Evolutionary conservation across 2,329 filamentous ascomycete genomes (phyloP), one percentile per base, ranked within the genome.

Genomic region (Fusarium sp.): DNA sequence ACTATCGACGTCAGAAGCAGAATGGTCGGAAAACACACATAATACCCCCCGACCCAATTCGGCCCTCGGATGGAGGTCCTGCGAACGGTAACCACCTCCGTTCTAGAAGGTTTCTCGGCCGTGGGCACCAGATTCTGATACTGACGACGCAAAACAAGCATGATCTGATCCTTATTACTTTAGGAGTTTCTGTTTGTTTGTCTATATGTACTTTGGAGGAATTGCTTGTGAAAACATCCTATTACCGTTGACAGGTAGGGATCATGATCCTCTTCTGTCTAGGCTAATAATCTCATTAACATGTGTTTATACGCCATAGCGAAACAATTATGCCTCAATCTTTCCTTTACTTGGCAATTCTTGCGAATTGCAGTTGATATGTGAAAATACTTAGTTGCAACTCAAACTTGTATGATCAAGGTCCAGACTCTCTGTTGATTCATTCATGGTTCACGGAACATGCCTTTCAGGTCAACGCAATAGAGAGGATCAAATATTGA

Each of bases 81-180:
- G 62, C 24, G 69, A 71, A 71, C 36, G 66, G 70, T 41, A 74
- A 70, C 26, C 36, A 62, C n/a, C 66, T 74, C 70, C 70, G 66
- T 73, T 71, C 70, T 71, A 73, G 70, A 74, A 74, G 66, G 35
- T 8, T 71, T 73, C 56, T 55, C 39, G 53, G 64, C 38, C 47
- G 48, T 65, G 22, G 42, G 36, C 38, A 36, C 53, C 36, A 62
- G 20, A 62, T 22, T 47, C 22, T 32, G 39, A 59, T 58, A 45
- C 39, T 51, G 30, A 36, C 20, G 50, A 42, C 32, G 35, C n/a
- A 22, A 28, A 10, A 48, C 26, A 30, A 30, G 51, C 32, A 69
- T 70, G 66, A 65, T 69, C 36, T 14, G 30, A 38, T 26, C 14
- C 28, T 44, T 12, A 32, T 63, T 35, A 22, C n/a, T 39, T 45